Conservation (phyloP, 2,329 filamentous ascomycete species). For the Incumbomyces lentus region DNA sequence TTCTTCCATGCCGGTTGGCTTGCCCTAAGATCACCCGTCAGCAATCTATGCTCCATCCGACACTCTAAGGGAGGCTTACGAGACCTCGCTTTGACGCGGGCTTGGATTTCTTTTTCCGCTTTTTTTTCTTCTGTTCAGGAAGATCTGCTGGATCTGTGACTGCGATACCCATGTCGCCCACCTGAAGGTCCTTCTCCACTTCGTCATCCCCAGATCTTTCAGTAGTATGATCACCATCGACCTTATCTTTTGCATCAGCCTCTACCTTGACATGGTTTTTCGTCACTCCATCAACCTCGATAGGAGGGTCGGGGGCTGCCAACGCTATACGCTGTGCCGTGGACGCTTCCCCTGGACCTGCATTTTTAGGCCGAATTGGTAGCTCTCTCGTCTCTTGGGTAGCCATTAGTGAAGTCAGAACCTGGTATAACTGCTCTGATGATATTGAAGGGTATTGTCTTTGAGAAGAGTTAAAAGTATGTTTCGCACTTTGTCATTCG, state of each 20-base stretch:
- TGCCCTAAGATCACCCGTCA: slow-evolving; percentile 23
- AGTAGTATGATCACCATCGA: not conserved
- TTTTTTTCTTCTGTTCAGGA: slow-evolving; percentile 23
- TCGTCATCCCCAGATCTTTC: not conserved
- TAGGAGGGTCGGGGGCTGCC: no score
- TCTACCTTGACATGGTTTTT: no score
- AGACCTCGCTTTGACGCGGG: slow-evolving; percentile 32
- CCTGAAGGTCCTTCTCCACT: not conserved
- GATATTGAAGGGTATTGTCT: no score
- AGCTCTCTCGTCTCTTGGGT: no score
- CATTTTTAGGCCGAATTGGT: no score
- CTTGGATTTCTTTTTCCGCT: slow-evolving; percentile 26
- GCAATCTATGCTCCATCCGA: slow-evolving; percentile 8
- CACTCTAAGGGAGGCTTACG: slow-evolving; percentile 15
- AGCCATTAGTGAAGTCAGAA: no score
- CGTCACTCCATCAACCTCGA: no score
- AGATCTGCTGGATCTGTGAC: slow-evolving; percentile 9
- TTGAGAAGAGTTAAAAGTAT: no score
- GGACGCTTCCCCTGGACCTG: no score
- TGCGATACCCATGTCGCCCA: slow-evolving; percentile 7
- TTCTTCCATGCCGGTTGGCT: slow-evolving; percentile 64
- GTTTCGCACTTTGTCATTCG: no score
- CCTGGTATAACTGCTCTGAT: no score
- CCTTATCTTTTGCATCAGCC: not conserved
- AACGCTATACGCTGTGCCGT: no score